A percentile compares a stretch with the other conserved stretches of the same genome.
These are phyloP conservation scores for Corymbia calophylla DNA, from an alignment of 441 rosid species.

Conservation along the genomic window DNA sequence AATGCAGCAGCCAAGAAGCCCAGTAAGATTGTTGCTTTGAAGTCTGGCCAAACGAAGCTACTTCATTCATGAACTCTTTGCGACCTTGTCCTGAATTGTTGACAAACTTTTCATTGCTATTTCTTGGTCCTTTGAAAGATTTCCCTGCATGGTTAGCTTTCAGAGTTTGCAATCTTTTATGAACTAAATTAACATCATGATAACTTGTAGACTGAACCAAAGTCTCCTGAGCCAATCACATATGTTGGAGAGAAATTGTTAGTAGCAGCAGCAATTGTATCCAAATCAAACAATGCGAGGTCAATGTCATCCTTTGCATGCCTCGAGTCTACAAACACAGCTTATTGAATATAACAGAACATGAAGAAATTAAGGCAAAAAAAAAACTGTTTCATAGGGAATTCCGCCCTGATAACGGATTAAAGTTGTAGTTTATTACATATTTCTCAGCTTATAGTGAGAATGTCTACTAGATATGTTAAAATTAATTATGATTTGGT, in stretches of 20 bases:
- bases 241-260: constrained; percentile 14
- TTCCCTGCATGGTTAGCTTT: constrained; percentile 6
- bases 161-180: not conserved
- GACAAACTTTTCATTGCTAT: constrained; percentile 46
- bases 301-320: constrained; percentile 4
- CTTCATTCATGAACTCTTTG: constrained; percentile 28
- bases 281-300: constrained; percentile 11
- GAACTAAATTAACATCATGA: not conserved
- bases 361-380: not conserved
- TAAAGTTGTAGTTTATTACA: not conserved
- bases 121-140: constrained; percentile 14
- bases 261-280: constrained; percentile 17
- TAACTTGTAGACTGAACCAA: constrained; percentile 33
- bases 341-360: not conserved
- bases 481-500: not conserved
- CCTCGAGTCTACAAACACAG: not conserved
- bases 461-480: not conserved
- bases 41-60: constrained; percentile 25
- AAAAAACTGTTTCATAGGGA: not conserved
- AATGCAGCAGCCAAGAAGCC: constrained; percentile 34
- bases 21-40: constrained; percentile 43
- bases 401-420: not conserved
- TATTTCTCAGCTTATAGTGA: not conserved
- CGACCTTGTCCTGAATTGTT: constrained; percentile 35
- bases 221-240: constrained; percentile 25